Evolutionary conservation across 176 grass and related monocot genomes (phyloP), one percentile per base, ranked within the genome.

Genomic region (Melocanna baccifera): DNA sequence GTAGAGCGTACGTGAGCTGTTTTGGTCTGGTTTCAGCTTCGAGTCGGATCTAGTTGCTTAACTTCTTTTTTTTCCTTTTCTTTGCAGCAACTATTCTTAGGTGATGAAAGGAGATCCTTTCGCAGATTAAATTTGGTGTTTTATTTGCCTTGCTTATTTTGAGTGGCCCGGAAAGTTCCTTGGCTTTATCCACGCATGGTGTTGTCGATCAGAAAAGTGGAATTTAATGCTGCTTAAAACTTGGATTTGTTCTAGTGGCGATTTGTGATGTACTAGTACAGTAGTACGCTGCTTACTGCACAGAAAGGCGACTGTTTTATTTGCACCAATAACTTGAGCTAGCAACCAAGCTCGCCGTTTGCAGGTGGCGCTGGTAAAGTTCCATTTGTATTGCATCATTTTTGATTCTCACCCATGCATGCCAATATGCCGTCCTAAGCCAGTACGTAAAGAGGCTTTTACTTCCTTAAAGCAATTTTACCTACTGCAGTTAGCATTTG

Each of bases 241-340:
- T 64, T 68, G 30, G 76, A 56, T 73, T 73, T 75, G 59, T 37
- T 15, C 50, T 37, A 67, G 67, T 46, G 32, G 2, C 76, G 56
- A 68, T 72, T 30, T 57, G 46, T 82, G 20, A 42, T 73, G 13
- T 23, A 9, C 40, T 51, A 39, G 9, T 81, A 71, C 36, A 22
- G 6, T 3, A 53, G 26, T 5, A 5, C 51, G 43, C 40, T 16
- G 53, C 25, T 72, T 50, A 67, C 65, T 79, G 74, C 80, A 32
- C 22, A 30, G 79, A 87, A 87, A 87, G 62, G 74, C 62, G n/a
- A 29, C 68, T 40, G 47, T 20, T 74, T 71, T 59, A 67, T 87
- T 47, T 73, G 67, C 74, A 40, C n/a, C 51, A 71, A 65, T 40
- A 28, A 39, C 76, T 72, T 11, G 16, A 8, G 19, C 9, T 65